Base-by-base conservation (phyloP, 768 basidiomycete genomes). In the Panaeolus cyanescens region DNA sequence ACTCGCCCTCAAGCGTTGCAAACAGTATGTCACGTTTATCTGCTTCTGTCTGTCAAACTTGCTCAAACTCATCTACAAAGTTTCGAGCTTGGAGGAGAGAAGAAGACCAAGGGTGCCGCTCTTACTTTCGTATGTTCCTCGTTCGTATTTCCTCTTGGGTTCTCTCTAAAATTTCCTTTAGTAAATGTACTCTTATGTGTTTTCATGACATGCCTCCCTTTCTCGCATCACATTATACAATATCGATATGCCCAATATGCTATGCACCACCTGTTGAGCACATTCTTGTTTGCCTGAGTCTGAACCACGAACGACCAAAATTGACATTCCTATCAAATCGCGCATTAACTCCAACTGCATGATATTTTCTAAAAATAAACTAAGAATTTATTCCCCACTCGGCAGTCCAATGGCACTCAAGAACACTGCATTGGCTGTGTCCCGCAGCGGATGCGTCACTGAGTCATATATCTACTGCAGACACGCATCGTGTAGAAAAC, bases 81-180 rank as follows among this genome's bases (percentile, higher is more conserved):
- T 85, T 99, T 99, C 85, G 96, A 99, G 83, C 90, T 98, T 58
- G 96, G 97, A 78, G 97, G 97, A 75, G 97, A 99, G 87, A 99
- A 99, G 89, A 98, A 98, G 91, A 95, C 93, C 70, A 95, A 95
- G 87, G 94, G 95, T 79, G 94, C 93, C 70, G 95, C 94, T 64
- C 91, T 96, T 71, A 87, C 86, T 74, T 96, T 96, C 87, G 93
- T 95, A 77, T 70, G 93, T 91, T 15, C 34, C 20, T 19, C 54
- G 32, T 32, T 10, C 19, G 59, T 7, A 12, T 1, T 7, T 58
- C 9, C 31, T 55, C n/a, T n/a, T n/a, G n/a, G 32, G 31, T 40
- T 22, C 0, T 56, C 63, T n/a, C 62, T 59, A 13, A 36, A 54
- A 33, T 57, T 25, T 54, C 58, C 13, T 31, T 6, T 39, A 67